A percentile compares a stretch with the other conserved stretches of the same genome.
phyloP scores from a whole-genome alignment of 768 basidiomycete genomes.

The Pleurotus giganteus region DNA sequence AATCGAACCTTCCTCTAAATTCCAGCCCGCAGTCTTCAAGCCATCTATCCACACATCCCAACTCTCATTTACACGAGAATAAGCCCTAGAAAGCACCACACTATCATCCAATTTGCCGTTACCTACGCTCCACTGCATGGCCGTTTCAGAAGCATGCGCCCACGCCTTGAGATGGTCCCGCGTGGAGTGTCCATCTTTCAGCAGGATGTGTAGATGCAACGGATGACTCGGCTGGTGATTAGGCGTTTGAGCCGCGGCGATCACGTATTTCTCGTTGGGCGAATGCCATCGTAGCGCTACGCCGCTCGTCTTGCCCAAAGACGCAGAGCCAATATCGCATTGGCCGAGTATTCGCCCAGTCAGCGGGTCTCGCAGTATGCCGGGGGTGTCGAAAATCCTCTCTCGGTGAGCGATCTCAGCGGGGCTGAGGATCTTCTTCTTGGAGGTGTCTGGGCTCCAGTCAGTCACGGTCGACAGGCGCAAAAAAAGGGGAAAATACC shows the following conservation, averaged over 20 bases:
- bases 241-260: neutral
- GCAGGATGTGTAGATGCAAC: constrained; percentile 38
- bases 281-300: no score
- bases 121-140: constrained; percentile 6
- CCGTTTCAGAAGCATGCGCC: constrained; percentile 38
- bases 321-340: constrained; percentile 49
- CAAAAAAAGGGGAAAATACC: neutral
- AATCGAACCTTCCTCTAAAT: constrained; percentile 29
- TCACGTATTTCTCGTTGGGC: neutral
- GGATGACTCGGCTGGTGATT: neutral
- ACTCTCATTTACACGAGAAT: constrained; percentile 15
- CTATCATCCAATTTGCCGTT: neutral
- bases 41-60: constrained; percentile 24
- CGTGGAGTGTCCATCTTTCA: constrained; percentile 48
- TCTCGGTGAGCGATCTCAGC: constrained; percentile 39
- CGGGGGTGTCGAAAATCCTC: constrained; percentile 40
- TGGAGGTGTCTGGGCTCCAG: neutral
- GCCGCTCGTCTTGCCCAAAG: neutral
- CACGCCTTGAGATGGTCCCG: constrained; percentile 58
- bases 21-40: constrained; percentile 36
- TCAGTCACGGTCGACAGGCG: neutral
- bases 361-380: constrained; percentile 33
- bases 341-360: constrained; percentile 36
- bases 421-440: constrained; percentile 26
- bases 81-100: constrained; percentile 18